Evolutionary conservation across 2,329 filamentous ascomycete species (phyloP), one percentile per base, ranked within the genome.

Genomic region (Pseudohalonectria lignicola): DNA sequence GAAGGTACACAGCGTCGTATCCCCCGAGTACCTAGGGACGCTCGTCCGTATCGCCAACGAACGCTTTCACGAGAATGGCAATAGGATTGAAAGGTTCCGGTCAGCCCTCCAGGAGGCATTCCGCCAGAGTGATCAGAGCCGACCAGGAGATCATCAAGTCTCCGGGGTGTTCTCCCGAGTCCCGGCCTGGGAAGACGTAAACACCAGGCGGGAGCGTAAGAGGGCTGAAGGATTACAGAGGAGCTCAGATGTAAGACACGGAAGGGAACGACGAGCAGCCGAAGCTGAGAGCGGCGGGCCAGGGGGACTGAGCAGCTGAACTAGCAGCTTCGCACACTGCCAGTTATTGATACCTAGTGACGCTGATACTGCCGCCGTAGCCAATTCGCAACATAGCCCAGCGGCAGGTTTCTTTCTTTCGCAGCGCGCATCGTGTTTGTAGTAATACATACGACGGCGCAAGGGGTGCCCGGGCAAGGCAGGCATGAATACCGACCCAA

Each of bases 11-110:
- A 55, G 59, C 33, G 60, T 81, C 17, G 83, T 94, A 2, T 65
- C 76, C 2, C 69, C 79, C 25, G 63, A 64, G 8, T 87, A 92
- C 51, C 67, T 95, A 5, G 61, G 61, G 31, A 75, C 71, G 41
- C 63, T 95, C 12, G 60, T 88, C 11, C 57, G 62, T 4, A 71
- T 94, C 40, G 77, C 81, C 7, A 88, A 92, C 51, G 75, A 86
- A 54, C 68, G 83, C 36, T 90, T 92, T 50, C 59, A 52, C 8
- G 76, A 81, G 53, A 92, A 90, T 48, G 57, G 61, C 16, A 76
- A 75, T 48, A 68, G 83, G 33, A 86, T 82, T 43, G 66, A 67
- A 34, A 66, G 81, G 31, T 86, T 90, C 47, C 64, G 69, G 32
- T 46, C 51, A 2, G 67, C 72, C 6, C 58, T 85, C 31, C 47